Conservation (phyloP, 2,329 filamentous ascomycete genomes). For the Penicillium griseofulvum region DNA sequence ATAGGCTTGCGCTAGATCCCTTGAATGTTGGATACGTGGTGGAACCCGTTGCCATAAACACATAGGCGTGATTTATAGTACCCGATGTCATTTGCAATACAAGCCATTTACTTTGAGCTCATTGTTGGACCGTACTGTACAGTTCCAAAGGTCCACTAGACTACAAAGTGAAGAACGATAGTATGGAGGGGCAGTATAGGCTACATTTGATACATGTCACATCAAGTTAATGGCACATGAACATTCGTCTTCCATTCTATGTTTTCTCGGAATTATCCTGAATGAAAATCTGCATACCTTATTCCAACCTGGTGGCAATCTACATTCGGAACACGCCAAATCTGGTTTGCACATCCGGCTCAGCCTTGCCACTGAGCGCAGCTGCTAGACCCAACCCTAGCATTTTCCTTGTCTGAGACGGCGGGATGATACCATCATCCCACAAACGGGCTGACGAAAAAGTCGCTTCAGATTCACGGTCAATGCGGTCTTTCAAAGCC, state of each 20-base stretch:
- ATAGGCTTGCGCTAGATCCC: not conserved
- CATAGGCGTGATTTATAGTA: not conserved
- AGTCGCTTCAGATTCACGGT: constrained; percentile 81
- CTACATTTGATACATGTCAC: not conserved
- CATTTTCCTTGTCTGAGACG: constrained; percentile 70
- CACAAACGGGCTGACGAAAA: constrained; percentile 88
- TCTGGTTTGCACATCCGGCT: constrained; percentile 58
- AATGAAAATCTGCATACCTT: not conserved
- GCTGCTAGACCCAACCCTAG: constrained; percentile 70
- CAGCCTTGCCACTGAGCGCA: constrained; percentile 66
- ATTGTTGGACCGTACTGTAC: not conserved
- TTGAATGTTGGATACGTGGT: not conserved
- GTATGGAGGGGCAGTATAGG: no score
- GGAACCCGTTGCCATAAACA: not conserved
- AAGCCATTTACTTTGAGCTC: not conserved
- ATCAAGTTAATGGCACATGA: not conserved
- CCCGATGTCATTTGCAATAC: not conserved
- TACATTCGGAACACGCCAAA: constrained; percentile 86
- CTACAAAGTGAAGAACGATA: not conserved
- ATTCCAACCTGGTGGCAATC: not conserved
- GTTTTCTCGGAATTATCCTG: not conserved
- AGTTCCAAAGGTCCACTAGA: not conserved
- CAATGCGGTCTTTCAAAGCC: constrained; percentile 77
- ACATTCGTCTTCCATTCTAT: not conserved
- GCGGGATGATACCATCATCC: constrained; percentile 82